phyloP scores from a whole-genome alignment of 2,329 filamentous ascomycete genomes.

The Xylariomycetidae sp. region DNA sequence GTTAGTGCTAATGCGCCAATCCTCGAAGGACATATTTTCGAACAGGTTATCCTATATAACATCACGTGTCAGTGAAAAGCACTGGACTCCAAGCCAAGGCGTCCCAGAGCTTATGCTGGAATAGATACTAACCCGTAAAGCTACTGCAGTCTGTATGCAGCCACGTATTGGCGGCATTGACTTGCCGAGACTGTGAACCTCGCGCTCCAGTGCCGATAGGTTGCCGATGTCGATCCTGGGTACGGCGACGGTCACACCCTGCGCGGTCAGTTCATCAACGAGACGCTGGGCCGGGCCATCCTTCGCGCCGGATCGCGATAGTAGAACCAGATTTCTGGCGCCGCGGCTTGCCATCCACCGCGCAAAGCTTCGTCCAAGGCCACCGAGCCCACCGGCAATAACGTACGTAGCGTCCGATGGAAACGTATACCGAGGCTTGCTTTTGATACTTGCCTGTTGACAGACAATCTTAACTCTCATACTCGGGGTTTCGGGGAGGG shows the following conservation, averaged over 20 bases:
- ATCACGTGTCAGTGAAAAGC: too few species aligned
- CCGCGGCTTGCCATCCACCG: slow-evolving; percentile 3
- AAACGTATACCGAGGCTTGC: not conserved
- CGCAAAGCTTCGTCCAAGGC: slow-evolving; percentile 1
- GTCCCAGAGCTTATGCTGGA: not conserved
- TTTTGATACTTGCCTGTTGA: not conserved
- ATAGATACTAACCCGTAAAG: not conserved
- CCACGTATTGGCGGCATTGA: slow-evolving; percentile 1
- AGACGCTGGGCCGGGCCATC: not conserved
- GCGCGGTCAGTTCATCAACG: not conserved
- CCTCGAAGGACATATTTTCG: slow-evolving; percentile 1
- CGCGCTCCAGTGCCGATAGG: not conserved
- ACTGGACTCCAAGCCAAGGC: too few species aligned
- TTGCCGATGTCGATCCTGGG: slow-evolving; percentile 1
- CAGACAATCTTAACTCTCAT: not conserved
- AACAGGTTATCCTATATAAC: slow-evolving; percentile 1
- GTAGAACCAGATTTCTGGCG: slow-evolving; percentile 2
- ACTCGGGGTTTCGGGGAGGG: too few species aligned
- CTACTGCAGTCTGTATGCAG: slow-evolving; percentile 1
- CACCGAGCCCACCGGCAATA: slow-evolving; percentile 2
- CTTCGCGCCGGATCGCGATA: slow-evolving; percentile 1
- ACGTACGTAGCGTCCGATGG: slow-evolving; percentile 1
- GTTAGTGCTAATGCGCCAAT: not conserved
- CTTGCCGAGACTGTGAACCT: not conserved
- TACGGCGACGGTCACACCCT: not conserved